These are phyloP conservation scores for Phytophthora nicotianae DNA, from an alignment of 352 stramenopile species.

Conservation along the genomic window DNA sequence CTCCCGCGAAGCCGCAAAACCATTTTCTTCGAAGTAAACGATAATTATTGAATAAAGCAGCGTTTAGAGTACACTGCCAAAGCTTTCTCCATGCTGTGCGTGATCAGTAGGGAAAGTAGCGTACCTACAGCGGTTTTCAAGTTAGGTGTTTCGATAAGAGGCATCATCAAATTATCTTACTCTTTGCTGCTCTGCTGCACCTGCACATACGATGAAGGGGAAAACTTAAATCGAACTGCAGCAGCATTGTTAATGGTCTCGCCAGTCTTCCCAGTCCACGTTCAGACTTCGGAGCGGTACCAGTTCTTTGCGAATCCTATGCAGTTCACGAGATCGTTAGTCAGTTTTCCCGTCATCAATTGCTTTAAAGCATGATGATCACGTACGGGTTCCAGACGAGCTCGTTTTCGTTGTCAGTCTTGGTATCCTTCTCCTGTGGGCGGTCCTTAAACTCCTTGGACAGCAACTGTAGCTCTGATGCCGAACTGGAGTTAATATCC, in stretches of 20 bases:
- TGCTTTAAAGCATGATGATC: constrained; percentile 6
- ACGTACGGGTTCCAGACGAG: constrained; percentile 87
- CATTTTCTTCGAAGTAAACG: too few species aligned
- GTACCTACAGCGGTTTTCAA: too few species aligned
- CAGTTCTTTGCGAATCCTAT: constrained; percentile 74
- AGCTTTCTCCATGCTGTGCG: too few species aligned
- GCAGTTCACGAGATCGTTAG: constrained; percentile 2
- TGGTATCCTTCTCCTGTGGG: constrained; percentile 60
- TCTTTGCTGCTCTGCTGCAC: too few species aligned
- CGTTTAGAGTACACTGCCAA: too few species aligned
- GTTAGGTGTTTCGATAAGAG: too few species aligned
- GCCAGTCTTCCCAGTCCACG: constrained; percentile 83
- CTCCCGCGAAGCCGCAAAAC: too few species aligned
- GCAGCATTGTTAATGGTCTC: constrained; percentile 57
- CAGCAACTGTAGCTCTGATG: constrained; percentile 60
- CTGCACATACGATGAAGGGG: constrained; percentile 5
- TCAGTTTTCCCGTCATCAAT: background rate
- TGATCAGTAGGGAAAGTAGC: too few species aligned
- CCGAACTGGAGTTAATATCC: constrained; percentile 54
- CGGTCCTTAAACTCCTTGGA: constrained; percentile 64
- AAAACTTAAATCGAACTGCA: constrained; percentile 1
- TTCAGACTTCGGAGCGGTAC: constrained; percentile 82
- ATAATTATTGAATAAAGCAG: too few species aligned
- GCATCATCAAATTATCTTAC: too few species aligned
- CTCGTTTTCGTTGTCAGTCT: constrained; percentile 67